These are phyloP conservation scores for Aechmea fasciata DNA, from an alignment of 176 grass and related monocot species.

Conservation along the genomic window DNA sequence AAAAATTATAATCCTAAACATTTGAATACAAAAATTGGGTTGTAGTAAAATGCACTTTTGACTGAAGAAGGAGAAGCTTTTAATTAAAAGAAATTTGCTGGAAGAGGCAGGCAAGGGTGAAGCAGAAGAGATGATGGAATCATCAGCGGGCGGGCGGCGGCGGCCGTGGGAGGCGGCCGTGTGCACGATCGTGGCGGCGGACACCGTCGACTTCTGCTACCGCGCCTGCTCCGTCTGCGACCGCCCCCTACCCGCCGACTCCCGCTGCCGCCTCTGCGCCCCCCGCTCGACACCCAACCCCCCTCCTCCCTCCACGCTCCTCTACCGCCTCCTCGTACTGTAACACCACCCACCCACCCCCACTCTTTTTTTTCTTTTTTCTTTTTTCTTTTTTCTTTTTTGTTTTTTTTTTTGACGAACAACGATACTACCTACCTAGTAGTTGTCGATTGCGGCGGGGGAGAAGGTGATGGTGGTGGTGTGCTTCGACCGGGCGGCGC, in stretches of 20 bases:
- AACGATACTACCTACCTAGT: background rate
- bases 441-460: conserved; percentile 50
- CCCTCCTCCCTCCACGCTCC: conserved; percentile 9
- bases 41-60: no score
- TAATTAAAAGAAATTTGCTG: background rate
- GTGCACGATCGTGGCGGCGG: conserved; percentile 50
- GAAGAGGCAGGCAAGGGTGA: background rate
- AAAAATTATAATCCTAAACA: no score
- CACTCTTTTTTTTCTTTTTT: no score
- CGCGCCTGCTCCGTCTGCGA: conserved; percentile 46
- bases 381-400: background rate
- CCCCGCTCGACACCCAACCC: background rate
- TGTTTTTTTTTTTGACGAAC: background rate
- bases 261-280: conserved; percentile 32
- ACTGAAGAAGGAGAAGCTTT: no score
- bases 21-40: no score
- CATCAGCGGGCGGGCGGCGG: background rate
- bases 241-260: conserved; percentile 14
- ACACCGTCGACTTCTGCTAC: conserved; percentile 47
- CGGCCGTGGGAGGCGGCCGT: conserved; percentile 52
- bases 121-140: background rate
- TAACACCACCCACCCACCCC: background rate
- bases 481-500: conserved; percentile 59
- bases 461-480: conserved; percentile 50
- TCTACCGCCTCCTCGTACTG: conserved; percentile 46